A percentile compares a stretch with the other conserved stretches of the same genome.
These are phyloP conservation scores for Dictyostelium discoideum DNA, from an alignment of 78 protist genomes.

Conservation along the genomic window DNA sequence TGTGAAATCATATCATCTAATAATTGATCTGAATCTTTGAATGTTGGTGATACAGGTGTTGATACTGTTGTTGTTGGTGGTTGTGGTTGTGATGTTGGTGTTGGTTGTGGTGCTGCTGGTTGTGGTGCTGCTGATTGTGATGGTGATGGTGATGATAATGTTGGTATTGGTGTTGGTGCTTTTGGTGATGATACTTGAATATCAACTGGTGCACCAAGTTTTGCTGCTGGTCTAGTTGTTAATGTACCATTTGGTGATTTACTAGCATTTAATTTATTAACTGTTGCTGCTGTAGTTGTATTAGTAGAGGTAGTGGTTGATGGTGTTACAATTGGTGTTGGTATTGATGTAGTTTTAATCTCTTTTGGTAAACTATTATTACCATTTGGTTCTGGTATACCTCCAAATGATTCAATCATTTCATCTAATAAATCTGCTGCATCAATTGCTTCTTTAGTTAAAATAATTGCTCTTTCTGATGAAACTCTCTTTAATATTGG, in stretches of 20 bases:
- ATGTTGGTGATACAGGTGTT: conserved; percentile 5
- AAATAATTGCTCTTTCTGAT: conserved; percentile 13
- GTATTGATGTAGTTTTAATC: background rate
- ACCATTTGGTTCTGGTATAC: background rate
- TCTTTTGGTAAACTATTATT: background rate
- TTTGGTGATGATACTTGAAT: conserved; percentile 62
- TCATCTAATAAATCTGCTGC: conserved; percentile 70
- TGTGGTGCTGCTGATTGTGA: conserved; percentile 29
- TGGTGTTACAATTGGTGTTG: background rate
- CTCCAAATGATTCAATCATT: conserved; percentile 76
- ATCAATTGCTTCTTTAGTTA: conserved; percentile 65
- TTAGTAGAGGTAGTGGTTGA: background rate
- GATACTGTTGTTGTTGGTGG: conserved; percentile 8
- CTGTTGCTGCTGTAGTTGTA: background rate
- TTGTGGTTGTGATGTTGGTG: conserved; percentile 42
- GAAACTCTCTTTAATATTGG: background rate
- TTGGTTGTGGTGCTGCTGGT: conserved; percentile 9
- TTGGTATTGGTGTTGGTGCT: conserved; percentile 75
- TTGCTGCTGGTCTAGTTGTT: conserved; percentile 43
- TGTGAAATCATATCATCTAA: conserved; percentile 65
- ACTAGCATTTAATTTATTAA: background rate
- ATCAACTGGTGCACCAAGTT: conserved; percentile 57
- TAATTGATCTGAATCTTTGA: background rate
- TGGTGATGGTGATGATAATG: conserved; percentile 51
- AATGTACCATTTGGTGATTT: conserved; percentile 28